A percentile compares a stretch with the other conserved stretches of the same genome.
Conservation (phyloP, 2,329 filamentous ascomycete genomes). For the Cladosporium sp. region DNA sequence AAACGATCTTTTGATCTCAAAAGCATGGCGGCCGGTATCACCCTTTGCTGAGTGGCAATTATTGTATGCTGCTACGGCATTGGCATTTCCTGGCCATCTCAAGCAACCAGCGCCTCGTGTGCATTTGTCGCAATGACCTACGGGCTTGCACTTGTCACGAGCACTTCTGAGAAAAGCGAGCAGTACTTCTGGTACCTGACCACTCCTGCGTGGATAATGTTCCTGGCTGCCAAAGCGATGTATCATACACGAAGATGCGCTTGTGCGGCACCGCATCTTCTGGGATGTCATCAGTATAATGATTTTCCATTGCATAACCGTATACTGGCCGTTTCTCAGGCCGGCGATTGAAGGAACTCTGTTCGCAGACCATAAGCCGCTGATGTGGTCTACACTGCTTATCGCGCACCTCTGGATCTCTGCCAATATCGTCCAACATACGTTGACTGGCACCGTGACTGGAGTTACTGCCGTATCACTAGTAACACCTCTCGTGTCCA, state of each 20-base stretch:
- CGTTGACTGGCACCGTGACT: not conserved
- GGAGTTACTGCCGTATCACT: not conserved
- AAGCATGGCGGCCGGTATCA: not conserved
- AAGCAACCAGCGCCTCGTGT: not conserved
- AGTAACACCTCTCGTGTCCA: not conserved
- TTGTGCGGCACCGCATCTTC: not conserved
- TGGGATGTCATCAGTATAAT: not conserved
- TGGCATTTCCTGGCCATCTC: not conserved
- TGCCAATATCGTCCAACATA: not conserved
- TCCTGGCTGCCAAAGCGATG: not conserved
- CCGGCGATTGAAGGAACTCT: not conserved
- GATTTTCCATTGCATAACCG: not conserved
- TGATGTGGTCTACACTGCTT: not conserved
- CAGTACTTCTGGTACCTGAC: not conserved
- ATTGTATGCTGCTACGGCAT: not conserved
- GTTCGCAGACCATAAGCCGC: not conserved
- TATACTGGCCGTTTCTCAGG: not conserved
- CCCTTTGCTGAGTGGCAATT: not conserved
- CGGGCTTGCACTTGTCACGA: not conserved
- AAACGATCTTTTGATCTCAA: not conserved
- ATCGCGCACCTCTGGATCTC: not conserved
- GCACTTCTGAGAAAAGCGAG: not conserved
- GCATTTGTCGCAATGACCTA: not conserved
- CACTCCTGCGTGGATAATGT: not conserved
- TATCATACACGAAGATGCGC: not conserved